phyloP scores from a whole-genome alignment of 495 filamentous ascomycete genomes.

The Xylaria nigripes region DNA sequence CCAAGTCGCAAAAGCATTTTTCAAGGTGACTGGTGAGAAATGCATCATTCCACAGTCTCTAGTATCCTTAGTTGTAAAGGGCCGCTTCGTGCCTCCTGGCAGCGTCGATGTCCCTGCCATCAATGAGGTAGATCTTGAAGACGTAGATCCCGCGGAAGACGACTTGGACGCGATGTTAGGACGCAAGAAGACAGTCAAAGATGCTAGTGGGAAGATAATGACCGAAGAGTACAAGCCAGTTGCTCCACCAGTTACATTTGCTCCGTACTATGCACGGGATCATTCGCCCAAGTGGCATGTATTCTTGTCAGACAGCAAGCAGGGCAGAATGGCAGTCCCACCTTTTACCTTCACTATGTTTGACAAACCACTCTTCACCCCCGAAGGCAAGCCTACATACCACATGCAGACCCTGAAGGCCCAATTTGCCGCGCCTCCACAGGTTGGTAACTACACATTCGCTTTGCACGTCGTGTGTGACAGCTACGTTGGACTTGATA shows the following conservation, averaged over 20 bases:
- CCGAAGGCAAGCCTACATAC: constrained; percentile 71
- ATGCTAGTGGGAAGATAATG: constrained; percentile 45
- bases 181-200: constrained; percentile 58
- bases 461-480: constrained; percentile 87
- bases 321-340: constrained; percentile 89
- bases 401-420: constrained; percentile 92
- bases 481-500: constrained; percentile 88
- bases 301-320: constrained; percentile 87
- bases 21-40: constrained; percentile 94
- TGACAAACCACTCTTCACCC: constrained; percentile 73
- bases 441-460: constrained; percentile 86
- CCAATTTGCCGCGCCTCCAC: constrained; percentile 93
- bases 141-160: constrained; percentile 86
- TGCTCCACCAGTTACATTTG: constrained; percentile 74
- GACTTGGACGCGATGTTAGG: constrained; percentile 83
- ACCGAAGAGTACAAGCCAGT: constrained; percentile 50
- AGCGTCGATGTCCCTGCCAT: constrained; percentile 61
- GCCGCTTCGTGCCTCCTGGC: constrained; percentile 86
- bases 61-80: constrained; percentile 90
- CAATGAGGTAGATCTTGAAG: constrained; percentile 71
- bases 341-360: constrained; percentile 87
- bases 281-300: constrained; percentile 86
- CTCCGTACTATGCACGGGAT: constrained; percentile 82
- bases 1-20: constrained; percentile 88
- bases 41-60: constrained; percentile 88